These are phyloP conservation scores for Penicillium sp. DNA, from an alignment of 2,329 filamentous ascomycete genomes.

Conservation along the genomic window DNA sequence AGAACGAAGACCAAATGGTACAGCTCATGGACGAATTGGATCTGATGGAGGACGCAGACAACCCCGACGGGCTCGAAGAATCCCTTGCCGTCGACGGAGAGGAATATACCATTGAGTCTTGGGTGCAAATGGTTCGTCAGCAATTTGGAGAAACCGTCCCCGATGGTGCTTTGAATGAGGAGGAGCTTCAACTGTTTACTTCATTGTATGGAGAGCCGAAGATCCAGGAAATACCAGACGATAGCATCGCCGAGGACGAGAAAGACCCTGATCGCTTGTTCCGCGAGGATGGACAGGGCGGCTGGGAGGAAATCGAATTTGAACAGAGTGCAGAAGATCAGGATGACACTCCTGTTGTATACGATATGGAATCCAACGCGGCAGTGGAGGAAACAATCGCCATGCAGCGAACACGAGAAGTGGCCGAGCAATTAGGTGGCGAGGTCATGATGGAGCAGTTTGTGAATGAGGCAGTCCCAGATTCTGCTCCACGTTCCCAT, in stretches of 20 bases:
- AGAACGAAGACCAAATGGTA: constrained; percentile 40
- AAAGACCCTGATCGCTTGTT: constrained; percentile 40
- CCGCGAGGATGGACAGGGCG: constrained; percentile 43
- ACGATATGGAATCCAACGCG: constrained; percentile 34
- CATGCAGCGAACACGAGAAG: constrained; percentile 41
- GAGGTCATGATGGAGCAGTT: constrained; percentile 50
- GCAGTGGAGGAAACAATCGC: constrained; percentile 34
- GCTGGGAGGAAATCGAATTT: constrained; percentile 41
- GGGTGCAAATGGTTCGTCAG: constrained; percentile 71
- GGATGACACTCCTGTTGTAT: constrained; percentile 31
- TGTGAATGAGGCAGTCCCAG: constrained; percentile 44
- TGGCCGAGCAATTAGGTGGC: constrained; percentile 45
- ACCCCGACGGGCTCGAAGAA: constrained; percentile 33
- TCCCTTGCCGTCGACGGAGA: constrained; percentile 35
- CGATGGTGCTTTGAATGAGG: constrained; percentile 67
- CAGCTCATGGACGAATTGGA: constrained; percentile 41
- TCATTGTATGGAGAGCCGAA: constrained; percentile 79
- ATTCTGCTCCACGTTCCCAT: constrained; percentile 65
- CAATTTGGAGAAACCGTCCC: constrained; percentile 79
- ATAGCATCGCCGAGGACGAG: constrained; percentile 31
- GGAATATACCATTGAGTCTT: constrained; percentile 36
- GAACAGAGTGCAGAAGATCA: constrained; percentile 22
- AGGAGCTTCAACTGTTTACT: constrained; percentile 77
- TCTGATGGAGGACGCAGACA: constrained; percentile 33
- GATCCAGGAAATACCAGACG: constrained; percentile 31